These are phyloP conservation scores for Boletus sp. DNA, from an alignment of 768 basidiomycete genomes.

Conservation along the genomic window DNA sequence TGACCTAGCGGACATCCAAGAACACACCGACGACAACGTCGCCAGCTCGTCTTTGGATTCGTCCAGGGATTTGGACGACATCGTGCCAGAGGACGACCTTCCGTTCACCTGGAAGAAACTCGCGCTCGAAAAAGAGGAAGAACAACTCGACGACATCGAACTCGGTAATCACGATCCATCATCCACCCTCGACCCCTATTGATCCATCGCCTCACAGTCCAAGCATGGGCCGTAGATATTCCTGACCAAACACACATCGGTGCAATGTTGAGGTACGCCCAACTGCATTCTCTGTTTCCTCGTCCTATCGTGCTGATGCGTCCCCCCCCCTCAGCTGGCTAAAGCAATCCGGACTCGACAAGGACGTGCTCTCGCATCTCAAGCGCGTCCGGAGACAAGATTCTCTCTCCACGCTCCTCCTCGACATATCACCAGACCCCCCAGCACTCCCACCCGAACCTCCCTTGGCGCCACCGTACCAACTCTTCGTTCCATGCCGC, in stretches of 20 bases:
- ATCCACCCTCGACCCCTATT: not conserved
- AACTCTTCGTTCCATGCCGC: slow-evolving; percentile 57
- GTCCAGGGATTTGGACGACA: slow-evolving; percentile 43
- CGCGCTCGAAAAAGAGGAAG: slow-evolving; percentile 55
- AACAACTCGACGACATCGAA: slow-evolving; percentile 53
- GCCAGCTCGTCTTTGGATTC: not conserved
- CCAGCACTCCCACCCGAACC: slow-evolving; percentile 52
- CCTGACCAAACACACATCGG: slow-evolving; percentile 57
- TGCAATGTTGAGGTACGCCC: slow-evolving; percentile 56
- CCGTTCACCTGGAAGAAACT: slow-evolving; percentile 65
- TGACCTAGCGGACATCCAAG: slow-evolving; percentile 7
- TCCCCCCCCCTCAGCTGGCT: slow-evolving; percentile 53
- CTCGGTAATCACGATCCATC: slow-evolving; percentile 17
- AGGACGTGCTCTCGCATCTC: slow-evolving; percentile 62
- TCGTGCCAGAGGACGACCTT: slow-evolving; percentile 54
- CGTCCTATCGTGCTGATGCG: not conserved
- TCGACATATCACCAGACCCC: slow-evolving; percentile 38
- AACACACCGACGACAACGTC: not conserved
- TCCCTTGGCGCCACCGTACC: slow-evolving; percentile 50
- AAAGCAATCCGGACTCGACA: slow-evolving; percentile 58
- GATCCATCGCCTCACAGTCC: slow-evolving; percentile 39
- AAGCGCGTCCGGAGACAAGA: slow-evolving; percentile 67
- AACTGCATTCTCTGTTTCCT: not conserved
- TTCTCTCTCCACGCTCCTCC: slow-evolving; percentile 50
- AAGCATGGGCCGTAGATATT: slow-evolving; percentile 77